phyloP scores from a whole-genome alignment of 2,329 filamentous ascomycete species.

The Rhexocercosporidium sp. region DNA sequence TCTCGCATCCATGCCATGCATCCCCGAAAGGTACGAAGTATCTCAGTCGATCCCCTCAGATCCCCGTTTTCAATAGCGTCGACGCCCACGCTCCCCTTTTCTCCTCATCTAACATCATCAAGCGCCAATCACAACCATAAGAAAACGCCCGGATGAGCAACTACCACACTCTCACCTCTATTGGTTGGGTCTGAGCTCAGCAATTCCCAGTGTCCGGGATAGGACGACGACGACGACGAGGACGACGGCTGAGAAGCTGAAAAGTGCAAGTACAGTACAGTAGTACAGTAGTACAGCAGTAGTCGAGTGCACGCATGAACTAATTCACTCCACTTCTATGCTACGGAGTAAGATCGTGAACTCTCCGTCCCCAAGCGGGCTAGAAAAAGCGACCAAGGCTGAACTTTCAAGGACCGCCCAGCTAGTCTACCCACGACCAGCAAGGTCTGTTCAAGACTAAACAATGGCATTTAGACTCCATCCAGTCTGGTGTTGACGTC shows the following conservation, averaged over 20 bases:
- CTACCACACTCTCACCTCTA: slow-evolving; percentile 1
- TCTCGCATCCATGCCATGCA: too few relatives aligned
- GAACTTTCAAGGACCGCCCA: background rate
- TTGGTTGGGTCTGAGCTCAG: background rate
- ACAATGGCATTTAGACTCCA: background rate
- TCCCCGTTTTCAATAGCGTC: slow-evolving; percentile 7
- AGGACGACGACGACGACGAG: background rate
- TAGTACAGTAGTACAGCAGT: too few relatives aligned
- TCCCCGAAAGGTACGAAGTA: too few relatives aligned
- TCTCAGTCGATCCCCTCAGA: background rate
- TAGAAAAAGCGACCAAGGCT: background rate
- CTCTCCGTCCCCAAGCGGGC: background rate
- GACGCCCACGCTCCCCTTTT: background rate
- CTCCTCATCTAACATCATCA: background rate
- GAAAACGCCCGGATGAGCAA: background rate
- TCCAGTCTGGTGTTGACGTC: background rate
- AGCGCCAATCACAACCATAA: background rate
- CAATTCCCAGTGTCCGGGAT: background rate
- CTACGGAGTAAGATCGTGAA: background rate
- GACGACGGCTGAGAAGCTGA: background rate
- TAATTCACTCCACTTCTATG: background rate
- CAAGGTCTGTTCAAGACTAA: background rate
- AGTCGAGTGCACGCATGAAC: too few relatives aligned
- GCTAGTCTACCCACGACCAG: background rate
- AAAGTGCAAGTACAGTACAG: background rate